Conservation (phyloP, 192 early-diverging fungal genomes). For the Entomortierella parvispora region DNA sequence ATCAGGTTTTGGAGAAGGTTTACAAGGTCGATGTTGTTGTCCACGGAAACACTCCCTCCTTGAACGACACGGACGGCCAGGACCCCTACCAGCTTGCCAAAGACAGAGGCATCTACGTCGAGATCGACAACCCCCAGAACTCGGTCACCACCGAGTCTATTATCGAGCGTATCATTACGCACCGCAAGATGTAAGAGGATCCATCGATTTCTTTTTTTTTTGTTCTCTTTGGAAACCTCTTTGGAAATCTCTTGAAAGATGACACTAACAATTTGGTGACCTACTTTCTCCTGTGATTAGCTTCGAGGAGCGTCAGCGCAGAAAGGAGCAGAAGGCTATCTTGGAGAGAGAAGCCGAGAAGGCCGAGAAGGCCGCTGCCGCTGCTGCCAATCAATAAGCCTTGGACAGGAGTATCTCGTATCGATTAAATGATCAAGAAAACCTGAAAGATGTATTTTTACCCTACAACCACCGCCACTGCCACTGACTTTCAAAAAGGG, state of each 20-base stretch:
- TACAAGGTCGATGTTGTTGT: constrained; percentile 87
- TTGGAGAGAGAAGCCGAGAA: constrained; percentile 72
- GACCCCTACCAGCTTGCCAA: constrained; percentile 91
- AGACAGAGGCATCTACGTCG: constrained; percentile 77
- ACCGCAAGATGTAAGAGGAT: constrained; percentile 79
- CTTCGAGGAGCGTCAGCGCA: constrained; percentile 78
- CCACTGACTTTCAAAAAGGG: constrained; percentile 2
- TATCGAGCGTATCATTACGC: constrained; percentile 89
- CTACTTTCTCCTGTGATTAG: constrained; percentile 26
- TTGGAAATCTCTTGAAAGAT: no score
- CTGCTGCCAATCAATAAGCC: constrained; percentile 20
- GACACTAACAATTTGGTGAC: no score
- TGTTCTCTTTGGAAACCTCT: no score
- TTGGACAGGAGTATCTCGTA: no score
- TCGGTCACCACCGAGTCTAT: constrained; percentile 87
- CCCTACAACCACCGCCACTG: not conserved
- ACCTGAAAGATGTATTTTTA: not conserved
- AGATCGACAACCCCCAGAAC: constrained; percentile 81
- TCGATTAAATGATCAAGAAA: not conserved
- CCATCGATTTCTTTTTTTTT: no score
- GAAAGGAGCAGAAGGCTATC: constrained; percentile 77
- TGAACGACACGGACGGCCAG: constrained; percentile 75
- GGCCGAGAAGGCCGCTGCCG: constrained; percentile 62
- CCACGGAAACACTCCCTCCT: constrained; percentile 74
- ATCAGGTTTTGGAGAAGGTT: constrained; percentile 87